Conservation (phyloP, 1,284 basidiomycete genomes). For the Ganoderma lucidum region DNA sequence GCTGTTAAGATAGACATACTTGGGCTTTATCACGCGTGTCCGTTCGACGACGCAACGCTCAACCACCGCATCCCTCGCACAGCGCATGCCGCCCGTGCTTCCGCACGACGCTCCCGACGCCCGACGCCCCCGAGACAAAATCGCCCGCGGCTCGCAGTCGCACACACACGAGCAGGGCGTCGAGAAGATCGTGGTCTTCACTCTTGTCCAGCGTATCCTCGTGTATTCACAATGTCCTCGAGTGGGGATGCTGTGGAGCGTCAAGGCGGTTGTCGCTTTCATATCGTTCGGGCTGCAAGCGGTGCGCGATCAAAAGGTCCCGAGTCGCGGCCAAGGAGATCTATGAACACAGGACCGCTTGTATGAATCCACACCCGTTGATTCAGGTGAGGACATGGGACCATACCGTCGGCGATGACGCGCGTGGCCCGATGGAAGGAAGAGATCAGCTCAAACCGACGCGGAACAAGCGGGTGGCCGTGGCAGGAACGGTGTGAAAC, state of each 20-base stretch:
- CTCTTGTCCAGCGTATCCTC: no score
- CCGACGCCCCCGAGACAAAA: no score
- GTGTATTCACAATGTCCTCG: background rate
- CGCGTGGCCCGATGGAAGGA: no score
- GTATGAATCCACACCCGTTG: background rate
- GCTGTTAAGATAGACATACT: no score
- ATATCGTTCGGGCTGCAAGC: background rate
- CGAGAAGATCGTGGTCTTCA: background rate
- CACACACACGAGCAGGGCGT: background rate
- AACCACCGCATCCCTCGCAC: background rate
- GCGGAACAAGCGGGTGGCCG: no score
- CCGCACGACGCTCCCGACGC: background rate
- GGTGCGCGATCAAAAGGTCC: background rate
- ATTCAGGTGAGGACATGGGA: background rate
- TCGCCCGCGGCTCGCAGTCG: no score
- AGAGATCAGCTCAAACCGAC: no score
- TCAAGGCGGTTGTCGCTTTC: background rate
- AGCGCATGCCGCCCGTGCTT: background rate
- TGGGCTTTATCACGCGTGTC: background rate
- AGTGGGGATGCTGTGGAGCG: background rate
- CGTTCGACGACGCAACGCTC: background rate
- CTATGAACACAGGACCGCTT: background rate
- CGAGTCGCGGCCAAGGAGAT: background rate
- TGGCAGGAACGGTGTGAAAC: no score
- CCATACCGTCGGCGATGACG: background rate